Percentiles rank a stretch among this genome's conserved stretches.
phyloP scores from a whole-genome alignment of 2,329 filamentous ascomycete genomes.

The Venturia pyrina region DNA sequence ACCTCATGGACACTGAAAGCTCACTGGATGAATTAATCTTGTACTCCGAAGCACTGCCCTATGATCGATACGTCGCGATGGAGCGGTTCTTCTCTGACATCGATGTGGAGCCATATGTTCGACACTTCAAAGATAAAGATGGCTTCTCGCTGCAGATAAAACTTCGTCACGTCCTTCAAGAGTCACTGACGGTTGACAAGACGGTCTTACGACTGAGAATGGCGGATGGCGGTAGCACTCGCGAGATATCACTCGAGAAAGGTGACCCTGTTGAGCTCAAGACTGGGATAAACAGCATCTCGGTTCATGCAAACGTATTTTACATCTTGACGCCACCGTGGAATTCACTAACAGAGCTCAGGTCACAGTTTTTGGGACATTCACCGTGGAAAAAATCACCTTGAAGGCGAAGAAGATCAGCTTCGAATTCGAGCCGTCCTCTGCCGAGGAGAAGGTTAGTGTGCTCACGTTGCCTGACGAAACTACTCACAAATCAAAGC shows the following conservation, averaged over 20 bases:
- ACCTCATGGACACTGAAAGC: constrained; percentile 27
- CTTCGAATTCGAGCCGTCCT: constrained; percentile 53
- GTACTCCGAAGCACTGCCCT: constrained; percentile 40
- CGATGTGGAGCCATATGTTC: constrained; percentile 55
- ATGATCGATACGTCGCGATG: constrained; percentile 59
- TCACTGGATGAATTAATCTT: constrained; percentile 35
- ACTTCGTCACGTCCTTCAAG: constrained; percentile 62
- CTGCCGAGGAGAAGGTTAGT: constrained; percentile 17
- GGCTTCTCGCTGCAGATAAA: constrained; percentile 62
- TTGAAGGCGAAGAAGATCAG: constrained; percentile 54
- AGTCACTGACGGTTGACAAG: constrained; percentile 56
- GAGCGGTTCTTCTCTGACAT: constrained; percentile 64
- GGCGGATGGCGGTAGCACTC: constrained; percentile 42
- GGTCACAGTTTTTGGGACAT: constrained; percentile 61
- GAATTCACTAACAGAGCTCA: constrained; percentile 30
- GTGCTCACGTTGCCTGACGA: not conserved
- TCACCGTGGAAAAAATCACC: constrained; percentile 62
- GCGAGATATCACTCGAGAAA: constrained; percentile 58
- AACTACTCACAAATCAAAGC: constrained; percentile 3
- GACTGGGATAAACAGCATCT: constrained; percentile 44
- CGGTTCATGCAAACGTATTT: constrained; percentile 37
- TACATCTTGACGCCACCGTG: constrained; percentile 20
- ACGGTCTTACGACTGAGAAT: constrained; percentile 55
- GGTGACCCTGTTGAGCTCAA: constrained; percentile 37
- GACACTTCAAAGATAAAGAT: constrained; percentile 62